Evolutionary conservation across 2,329 filamentous ascomycete genomes (phyloP).

Genomic region (Colletotrichum brevisporum): DNA sequence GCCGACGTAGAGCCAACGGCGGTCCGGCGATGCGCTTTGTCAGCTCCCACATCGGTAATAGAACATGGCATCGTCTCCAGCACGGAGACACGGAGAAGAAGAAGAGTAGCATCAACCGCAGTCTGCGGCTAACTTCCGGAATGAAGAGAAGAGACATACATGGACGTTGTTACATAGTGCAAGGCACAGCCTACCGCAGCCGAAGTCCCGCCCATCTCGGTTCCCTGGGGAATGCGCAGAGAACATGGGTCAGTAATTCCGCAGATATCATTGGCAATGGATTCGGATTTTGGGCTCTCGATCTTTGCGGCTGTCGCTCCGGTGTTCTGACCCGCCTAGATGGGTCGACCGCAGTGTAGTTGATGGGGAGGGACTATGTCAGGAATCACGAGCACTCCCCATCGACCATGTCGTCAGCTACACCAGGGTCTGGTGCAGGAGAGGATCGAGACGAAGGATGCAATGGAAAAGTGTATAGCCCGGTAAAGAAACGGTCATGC

Average conservation of each 20-base stretch:
- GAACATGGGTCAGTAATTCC: constrained; percentile 10
- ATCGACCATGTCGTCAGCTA: background rate
- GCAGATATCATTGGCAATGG: constrained; percentile 1
- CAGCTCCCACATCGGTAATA: background rate
- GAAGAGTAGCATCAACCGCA: background rate
- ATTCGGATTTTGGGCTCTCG: background rate
- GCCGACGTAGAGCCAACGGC: background rate
- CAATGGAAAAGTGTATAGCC: no score
- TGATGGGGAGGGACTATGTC: background rate
- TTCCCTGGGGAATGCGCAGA: background rate
- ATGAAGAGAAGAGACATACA: background rate
- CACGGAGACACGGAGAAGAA: background rate
- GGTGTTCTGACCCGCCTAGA: no score
- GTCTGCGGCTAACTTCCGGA: background rate
- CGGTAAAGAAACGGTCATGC: background rate
- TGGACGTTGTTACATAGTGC: background rate
- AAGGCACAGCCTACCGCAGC: constrained; percentile 3
- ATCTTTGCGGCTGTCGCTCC: background rate
- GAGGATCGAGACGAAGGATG: no score
- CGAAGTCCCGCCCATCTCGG: constrained; percentile 1
- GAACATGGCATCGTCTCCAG: background rate
- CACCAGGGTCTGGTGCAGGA: background rate
- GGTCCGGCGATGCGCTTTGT: background rate
- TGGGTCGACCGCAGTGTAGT: background rate
- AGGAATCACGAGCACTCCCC: no score